Evolutionary conservation across 2,329 filamentous ascomycete genomes (phyloP).

Genomic region (Mycosphaerella sp.): DNA sequence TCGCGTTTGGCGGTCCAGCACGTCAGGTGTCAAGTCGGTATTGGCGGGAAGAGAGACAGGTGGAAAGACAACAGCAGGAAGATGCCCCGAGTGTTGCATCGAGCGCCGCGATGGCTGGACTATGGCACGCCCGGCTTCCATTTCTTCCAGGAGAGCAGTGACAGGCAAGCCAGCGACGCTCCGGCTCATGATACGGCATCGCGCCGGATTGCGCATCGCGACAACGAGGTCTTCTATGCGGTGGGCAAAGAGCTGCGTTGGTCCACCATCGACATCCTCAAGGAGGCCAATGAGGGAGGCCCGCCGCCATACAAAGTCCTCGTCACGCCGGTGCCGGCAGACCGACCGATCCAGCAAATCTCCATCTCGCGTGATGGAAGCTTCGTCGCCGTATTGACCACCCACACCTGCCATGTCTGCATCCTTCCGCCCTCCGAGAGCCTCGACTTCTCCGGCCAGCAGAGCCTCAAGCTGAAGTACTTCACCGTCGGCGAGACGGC

Average conservation of each 20-base stretch:
- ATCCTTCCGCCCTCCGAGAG: conserved; percentile 76
- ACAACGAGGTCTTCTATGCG: conserved; percentile 82
- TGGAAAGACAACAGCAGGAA: conserved; percentile 5
- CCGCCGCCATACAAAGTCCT: conserved; percentile 41
- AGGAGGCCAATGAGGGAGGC: conserved; percentile 44
- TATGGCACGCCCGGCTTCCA: conserved; percentile 68
- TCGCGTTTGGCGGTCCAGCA: too few relatives aligned
- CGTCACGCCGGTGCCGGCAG: conserved; percentile 61
- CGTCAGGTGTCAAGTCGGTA: background rate
- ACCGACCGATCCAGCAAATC: conserved; percentile 74
- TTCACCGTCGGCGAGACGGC: conserved; percentile 89
- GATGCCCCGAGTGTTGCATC: conserved; percentile 83
- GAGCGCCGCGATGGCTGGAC: conserved; percentile 81
- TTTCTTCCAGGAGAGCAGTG: conserved; percentile 54
- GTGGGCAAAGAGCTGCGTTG: conserved; percentile 86
- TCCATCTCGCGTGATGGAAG: conserved; percentile 74
- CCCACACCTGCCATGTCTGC: conserved; percentile 81
- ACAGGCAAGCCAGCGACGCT: conserved; percentile 26
- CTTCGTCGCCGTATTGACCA: conserved; percentile 77
- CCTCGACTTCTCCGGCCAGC: conserved; percentile 60
- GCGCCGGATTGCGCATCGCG: conserved; percentile 68
- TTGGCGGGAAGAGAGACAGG: too few relatives aligned
- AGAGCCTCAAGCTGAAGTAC: conserved; percentile 70
- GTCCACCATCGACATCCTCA: conserved; percentile 75
- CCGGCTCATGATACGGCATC: conserved; percentile 29